Percentiles rank a stretch among this genome's conserved stretches.
These are phyloP conservation scores for Eimeria maxima DNA, from an alignment of 169 alveolate genomes.

Conservation along the genomic window DNA sequence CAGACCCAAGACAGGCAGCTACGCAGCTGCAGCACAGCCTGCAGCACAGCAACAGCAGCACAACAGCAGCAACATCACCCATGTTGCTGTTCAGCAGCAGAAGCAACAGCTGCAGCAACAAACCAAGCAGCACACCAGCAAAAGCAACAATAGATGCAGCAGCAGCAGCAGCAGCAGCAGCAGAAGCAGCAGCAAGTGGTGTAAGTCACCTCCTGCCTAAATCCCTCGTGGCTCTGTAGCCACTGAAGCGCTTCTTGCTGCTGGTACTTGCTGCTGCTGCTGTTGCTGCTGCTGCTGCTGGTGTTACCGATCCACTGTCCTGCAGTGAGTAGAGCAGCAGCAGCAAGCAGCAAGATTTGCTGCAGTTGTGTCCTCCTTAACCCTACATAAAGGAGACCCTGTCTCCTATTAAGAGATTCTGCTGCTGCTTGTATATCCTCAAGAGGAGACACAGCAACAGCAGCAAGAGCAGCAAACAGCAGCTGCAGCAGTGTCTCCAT, in stretches of 20 bases:
- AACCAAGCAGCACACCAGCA: no score
- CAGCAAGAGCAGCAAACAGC: conserved; percentile 47
- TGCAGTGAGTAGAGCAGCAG: conserved; percentile 24
- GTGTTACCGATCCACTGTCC: conserved; percentile 48
- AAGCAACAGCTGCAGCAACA: neutral
- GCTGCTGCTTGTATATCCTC: conserved; percentile 3
- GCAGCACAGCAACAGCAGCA: conserved; percentile 5
- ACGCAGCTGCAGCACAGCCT: conserved; percentile 63
- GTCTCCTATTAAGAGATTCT: neutral
- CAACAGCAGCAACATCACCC: conserved; percentile 25
- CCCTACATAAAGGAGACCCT: conserved; percentile 41
- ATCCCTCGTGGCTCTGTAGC: conserved; percentile 59
- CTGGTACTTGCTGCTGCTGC: conserved; percentile 28
- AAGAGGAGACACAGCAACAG: neutral
- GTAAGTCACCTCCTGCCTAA: no score
- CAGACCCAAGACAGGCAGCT: conserved; percentile 54
- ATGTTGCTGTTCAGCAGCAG: neutral
- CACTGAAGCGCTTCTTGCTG: conserved; percentile 13
- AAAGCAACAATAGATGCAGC: no score
- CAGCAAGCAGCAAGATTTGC: conserved; percentile 43
- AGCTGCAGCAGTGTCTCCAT: conserved; percentile 53
- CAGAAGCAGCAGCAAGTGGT: no score
- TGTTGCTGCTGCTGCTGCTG: conserved; percentile 54
- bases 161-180: no score
- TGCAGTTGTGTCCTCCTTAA: conserved; percentile 46